phyloP scores from a whole-genome alignment of 164 flowering plant species.

The Liriodendron chinense region DNA sequence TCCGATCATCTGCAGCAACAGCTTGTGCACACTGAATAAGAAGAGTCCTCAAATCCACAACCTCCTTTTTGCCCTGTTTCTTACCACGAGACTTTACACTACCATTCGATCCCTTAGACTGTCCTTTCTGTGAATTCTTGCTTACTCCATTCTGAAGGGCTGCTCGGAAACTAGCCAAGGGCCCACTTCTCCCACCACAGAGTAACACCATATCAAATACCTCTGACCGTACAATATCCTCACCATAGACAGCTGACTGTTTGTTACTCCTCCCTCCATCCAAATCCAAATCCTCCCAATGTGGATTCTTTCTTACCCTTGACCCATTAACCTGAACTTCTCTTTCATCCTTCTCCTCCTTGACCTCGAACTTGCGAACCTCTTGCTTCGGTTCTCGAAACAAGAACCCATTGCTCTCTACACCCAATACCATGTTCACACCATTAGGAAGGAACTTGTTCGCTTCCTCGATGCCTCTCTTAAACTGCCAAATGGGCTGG shows the following conservation, averaged over 20 bases:
- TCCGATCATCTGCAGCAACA: conserved; percentile 72
- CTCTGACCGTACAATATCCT: conserved; percentile 34
- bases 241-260: conserved; percentile 49
- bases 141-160: conserved; percentile 32
- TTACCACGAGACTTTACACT: conserved; percentile 50
- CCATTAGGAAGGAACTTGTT: conserved; percentile 56
- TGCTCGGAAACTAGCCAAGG: conserved; percentile 28
- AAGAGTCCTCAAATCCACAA: conserved; percentile 81
- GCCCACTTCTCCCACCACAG: conserved; percentile 20
- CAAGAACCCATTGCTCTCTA: conserved; percentile 15
- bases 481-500: conserved; percentile 55
- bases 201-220: conserved; percentile 67
- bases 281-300: conserved; percentile 30
- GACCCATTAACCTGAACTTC: conserved; percentile 17
- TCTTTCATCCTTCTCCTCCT: conserved; percentile 22
- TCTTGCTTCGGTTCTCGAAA: conserved; percentile 14
- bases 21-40: conserved; percentile 76
- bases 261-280: conserved; percentile 60
- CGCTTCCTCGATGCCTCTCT: conserved; percentile 71
- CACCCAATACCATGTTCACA: conserved; percentile 17
- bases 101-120: conserved; percentile 39
- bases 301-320: conserved; percentile 50
- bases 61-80: conserved; percentile 53
- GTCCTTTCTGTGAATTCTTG: conserved; percentile 36
- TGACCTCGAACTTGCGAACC: conserved; percentile 7